These are phyloP conservation scores for Hordeum marinum DNA, from an alignment of 176 grass and related monocot genomes.

Conservation along the genomic window DNA sequence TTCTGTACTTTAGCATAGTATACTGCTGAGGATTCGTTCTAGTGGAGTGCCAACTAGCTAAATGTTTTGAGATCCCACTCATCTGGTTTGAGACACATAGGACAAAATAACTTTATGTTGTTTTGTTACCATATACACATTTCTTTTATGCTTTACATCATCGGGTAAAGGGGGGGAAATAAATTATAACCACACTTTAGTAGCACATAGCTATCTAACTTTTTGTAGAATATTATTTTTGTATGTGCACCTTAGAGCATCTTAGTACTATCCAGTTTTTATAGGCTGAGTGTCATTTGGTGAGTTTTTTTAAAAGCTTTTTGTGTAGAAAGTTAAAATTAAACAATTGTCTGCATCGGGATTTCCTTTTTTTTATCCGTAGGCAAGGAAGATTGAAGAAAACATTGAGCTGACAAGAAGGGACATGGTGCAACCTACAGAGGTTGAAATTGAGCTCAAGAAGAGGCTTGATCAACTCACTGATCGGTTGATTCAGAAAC, in stretches of 20 bases:
- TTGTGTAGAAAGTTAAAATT: background rate
- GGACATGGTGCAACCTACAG: conserved; percentile 70
- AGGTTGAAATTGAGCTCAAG: conserved; percentile 82
- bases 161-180: background rate
- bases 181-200: background rate
- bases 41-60: background rate
- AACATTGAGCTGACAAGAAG: conserved; percentile 72
- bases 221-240: background rate
- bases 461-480: conserved; percentile 95
- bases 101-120: conserved; percentile 10
- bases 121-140: conserved; percentile 7
- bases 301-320: background rate
- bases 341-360: background rate
- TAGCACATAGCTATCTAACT: background rate
- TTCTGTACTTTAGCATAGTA: conserved; percentile 1
- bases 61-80: conserved; percentile 6
- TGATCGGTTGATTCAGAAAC: conserved; percentile 97
- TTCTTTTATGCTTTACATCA: background rate
- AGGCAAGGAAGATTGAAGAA: conserved; percentile 91
- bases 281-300: background rate
- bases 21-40: background rate
- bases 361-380: background rate
- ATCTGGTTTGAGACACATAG: background rate
- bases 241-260: background rate
- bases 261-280: background rate